These are phyloP conservation scores for Combretum micranthum DNA, from an alignment of 345 rosid genomes.

Conservation along the genomic window DNA sequence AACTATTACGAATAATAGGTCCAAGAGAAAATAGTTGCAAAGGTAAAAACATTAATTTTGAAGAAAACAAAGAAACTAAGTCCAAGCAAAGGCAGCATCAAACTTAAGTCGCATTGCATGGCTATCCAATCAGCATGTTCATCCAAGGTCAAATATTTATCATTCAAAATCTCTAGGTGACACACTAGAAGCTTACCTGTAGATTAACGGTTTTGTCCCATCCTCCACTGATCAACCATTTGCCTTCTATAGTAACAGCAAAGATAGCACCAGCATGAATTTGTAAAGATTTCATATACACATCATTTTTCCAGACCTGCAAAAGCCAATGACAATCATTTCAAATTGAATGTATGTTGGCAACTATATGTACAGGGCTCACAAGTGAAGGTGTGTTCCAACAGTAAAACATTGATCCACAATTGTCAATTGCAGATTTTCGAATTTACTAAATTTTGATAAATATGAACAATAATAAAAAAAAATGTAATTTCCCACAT, in stretches of 20 bases:
- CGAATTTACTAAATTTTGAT: too few relatives aligned
- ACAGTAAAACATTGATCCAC: too few relatives aligned
- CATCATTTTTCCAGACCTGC: conserved; percentile 79
- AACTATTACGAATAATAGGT: neutral
- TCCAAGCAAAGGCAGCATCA: too few relatives aligned
- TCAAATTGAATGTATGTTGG: neutral
- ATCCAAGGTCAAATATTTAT: neutral
- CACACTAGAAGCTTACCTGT: conserved; percentile 35
- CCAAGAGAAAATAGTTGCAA: neutral
- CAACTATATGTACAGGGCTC: neutral
- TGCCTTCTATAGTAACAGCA: conserved; percentile 42
- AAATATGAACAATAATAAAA: too few relatives aligned
- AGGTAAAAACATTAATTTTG: neutral
- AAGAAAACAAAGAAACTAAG: neutral
- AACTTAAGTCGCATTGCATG: too few relatives aligned
- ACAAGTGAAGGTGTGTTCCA: neutral
- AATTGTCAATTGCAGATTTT: too few relatives aligned
- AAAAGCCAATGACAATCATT: neutral
- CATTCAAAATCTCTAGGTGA: neutral
- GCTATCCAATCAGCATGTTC: too few relatives aligned
- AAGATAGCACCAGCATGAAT: conserved; percentile 60
- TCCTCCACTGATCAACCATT: conserved; percentile 72
- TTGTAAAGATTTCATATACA: conserved; percentile 41
- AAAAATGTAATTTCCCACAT: too few relatives aligned
- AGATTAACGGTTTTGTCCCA: conserved; percentile 72